These are phyloP conservation scores for Chiua virens DNA, from an alignment of 768 basidiomycete genomes.

Conservation along the genomic window DNA sequence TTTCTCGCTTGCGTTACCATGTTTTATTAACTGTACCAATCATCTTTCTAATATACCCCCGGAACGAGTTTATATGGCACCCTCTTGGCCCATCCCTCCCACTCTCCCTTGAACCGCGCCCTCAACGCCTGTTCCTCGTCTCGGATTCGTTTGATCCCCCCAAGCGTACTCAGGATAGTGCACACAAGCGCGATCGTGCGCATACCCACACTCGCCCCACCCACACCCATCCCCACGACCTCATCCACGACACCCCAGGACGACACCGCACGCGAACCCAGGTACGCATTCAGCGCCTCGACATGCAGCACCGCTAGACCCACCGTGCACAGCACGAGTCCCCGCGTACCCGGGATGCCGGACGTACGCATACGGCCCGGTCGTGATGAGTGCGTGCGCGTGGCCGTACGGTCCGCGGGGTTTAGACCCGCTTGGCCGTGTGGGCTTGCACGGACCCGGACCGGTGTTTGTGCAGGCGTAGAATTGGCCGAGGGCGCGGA, in stretches of 20 bases:
- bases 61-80: constrained; percentile 53
- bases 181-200: constrained; percentile 9
- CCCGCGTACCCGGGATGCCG: constrained; percentile 35
- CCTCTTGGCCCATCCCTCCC: constrained; percentile 38
- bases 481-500: constrained; percentile 20
- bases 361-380: constrained; percentile 27
- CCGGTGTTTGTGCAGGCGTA: constrained; percentile 19
- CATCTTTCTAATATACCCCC: constrained; percentile 37
- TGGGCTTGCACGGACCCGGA: not conserved
- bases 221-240: constrained; percentile 34
- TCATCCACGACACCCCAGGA: not conserved
- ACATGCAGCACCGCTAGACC: constrained; percentile 17
- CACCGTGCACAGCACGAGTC: constrained; percentile 28
- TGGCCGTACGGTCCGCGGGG: not conserved
- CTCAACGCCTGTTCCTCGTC: constrained; percentile 14
- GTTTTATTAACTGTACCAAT: not conserved
- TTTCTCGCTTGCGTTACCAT: not conserved
- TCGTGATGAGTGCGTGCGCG: constrained; percentile 26
- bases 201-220: not conserved
- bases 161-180: constrained; percentile 2
- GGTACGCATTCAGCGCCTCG: not conserved
- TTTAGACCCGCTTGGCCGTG: not conserved
- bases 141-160: constrained; percentile 8
- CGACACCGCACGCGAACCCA: not conserved
- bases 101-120: constrained; percentile 16